Conservation (phyloP, 176 grass and related monocot genomes). For the Triticum urartu region DNA sequence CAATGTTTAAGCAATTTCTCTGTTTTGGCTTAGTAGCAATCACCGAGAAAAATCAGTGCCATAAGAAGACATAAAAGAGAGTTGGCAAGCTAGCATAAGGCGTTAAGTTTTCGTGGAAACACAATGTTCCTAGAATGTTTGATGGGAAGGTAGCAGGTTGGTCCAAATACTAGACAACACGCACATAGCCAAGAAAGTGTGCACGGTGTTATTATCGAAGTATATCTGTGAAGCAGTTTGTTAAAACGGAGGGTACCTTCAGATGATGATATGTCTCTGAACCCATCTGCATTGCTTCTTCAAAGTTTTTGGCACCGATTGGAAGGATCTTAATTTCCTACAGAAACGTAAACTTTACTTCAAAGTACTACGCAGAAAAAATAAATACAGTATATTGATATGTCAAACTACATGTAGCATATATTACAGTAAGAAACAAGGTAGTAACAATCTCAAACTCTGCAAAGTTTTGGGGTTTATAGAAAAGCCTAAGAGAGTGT, state of each 20-base stretch:
- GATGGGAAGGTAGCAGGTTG: neutral
- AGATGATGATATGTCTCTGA: slow-evolving; percentile 95
- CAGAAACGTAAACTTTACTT: slow-evolving; percentile 33
- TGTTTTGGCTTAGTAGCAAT: neutral
- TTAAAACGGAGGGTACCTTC: slow-evolving; percentile 61
- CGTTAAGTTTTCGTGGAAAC: neutral
- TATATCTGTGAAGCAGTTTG: neutral
- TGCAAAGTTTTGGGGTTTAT: neutral
- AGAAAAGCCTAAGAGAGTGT: slow-evolving; percentile 1
- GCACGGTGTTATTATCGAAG: neutral
- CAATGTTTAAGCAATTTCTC: neutral
- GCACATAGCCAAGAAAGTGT: neutral
- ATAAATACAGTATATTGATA: neutral
- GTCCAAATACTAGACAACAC: slow-evolving; percentile 10
- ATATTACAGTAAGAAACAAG: slow-evolving; percentile 13
- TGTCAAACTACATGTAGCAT: neutral
- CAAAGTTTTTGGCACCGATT: slow-evolving; percentile 75
- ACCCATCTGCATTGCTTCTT: slow-evolving; percentile 96
- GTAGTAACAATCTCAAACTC: slow-evolving; percentile 4
- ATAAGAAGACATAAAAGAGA: neutral
- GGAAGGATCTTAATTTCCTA: slow-evolving; percentile 99
- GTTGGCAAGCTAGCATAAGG: neutral
- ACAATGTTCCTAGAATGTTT: neutral
- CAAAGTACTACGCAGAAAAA: neutral
- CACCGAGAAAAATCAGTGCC: neutral